These are phyloP conservation scores for Rauvolfia tetraphylla DNA, from an alignment of 257 asterid genomes.

Conservation along the genomic window DNA sequence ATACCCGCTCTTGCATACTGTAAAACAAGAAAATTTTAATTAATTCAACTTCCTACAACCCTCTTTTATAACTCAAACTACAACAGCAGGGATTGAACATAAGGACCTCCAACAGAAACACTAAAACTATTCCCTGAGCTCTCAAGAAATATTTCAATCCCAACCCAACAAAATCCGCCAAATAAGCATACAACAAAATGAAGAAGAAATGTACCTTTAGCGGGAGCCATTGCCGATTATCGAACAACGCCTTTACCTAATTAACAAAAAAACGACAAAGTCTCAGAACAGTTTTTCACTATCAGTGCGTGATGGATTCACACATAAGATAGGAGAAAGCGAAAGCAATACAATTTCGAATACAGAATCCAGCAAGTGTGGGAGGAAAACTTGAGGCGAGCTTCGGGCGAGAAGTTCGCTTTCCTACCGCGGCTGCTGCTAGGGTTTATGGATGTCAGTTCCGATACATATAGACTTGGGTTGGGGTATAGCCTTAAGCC, in stretches of 20 bases:
- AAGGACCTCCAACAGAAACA: neutral
- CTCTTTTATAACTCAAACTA: neutral
- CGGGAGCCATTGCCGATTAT: slow-evolving; percentile 26
- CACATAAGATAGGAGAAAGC: too few species aligned
- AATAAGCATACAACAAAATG: neutral
- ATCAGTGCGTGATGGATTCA: neutral
- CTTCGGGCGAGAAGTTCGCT: neutral
- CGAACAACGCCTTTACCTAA: slow-evolving; percentile 14
- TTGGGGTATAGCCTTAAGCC: neutral
- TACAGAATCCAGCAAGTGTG: neutral
- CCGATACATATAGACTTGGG: neutral
- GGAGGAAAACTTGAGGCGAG: neutral
- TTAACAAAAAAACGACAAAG: neutral
- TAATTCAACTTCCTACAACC: neutral
- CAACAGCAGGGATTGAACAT: neutral
- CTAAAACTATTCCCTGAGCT: neutral
- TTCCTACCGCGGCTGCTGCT: neutral
- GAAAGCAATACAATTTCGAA: neutral
- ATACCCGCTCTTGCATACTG: neutral
- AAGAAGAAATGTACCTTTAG: slow-evolving; percentile 18
- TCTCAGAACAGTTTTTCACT: neutral
- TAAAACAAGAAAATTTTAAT: too few species aligned
- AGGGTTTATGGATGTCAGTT: neutral
- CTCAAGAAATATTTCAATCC: neutral
- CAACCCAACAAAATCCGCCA: too few species aligned